Percentiles rank a stretch among this genome's conserved stretches.
These are phyloP conservation scores for Backusella tarrabulga DNA, from an alignment of 192 early-diverging fungal genomes.

Conservation along the genomic window DNA sequence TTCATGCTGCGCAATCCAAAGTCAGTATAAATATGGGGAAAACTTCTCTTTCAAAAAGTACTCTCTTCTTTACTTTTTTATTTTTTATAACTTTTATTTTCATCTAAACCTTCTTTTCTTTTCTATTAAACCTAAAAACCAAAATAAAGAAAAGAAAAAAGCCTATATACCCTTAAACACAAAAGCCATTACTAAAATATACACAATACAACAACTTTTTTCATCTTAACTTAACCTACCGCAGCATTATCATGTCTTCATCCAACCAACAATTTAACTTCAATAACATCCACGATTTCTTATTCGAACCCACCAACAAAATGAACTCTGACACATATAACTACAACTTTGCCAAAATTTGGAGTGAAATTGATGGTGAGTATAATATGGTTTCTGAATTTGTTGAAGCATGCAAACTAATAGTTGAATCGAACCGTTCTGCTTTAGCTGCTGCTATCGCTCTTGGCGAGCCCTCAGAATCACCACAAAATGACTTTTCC, in stretches of 20 bases:
- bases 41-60: background rate
- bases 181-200: background rate
- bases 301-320: background rate
- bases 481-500: background rate
- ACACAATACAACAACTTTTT: background rate
- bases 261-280: background rate
- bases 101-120: background rate
- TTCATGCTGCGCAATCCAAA: background rate
- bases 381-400: background rate
- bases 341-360: background rate
- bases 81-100: background rate
- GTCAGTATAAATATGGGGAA: background rate
- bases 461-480: background rate
- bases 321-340: constrained; percentile 6
- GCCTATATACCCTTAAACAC: background rate
- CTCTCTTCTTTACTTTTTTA: background rate
- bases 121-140: background rate
- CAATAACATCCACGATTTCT: background rate
- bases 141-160: background rate
- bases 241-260: background rate
- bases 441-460: constrained; percentile 2
- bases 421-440: background rate
- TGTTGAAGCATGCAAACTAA: constrained; percentile 11
- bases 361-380: constrained; percentile 11
- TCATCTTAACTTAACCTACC: background rate